Evolutionary conservation across 306 rosid genomes (phyloP).

Genomic region (Acmispon strigosus): DNA sequence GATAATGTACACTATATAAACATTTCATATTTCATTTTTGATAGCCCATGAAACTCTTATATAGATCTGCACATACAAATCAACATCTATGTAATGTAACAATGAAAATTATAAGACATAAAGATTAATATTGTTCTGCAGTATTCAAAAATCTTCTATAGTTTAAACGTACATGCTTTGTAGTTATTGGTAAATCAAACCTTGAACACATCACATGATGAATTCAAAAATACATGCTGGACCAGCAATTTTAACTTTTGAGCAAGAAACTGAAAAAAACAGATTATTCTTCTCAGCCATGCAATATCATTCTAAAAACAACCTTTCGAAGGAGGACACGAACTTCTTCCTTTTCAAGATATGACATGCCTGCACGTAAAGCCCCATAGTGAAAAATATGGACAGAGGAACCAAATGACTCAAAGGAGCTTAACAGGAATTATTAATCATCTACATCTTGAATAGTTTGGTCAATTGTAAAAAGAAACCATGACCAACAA

Average conservation of each 20-base stretch:
- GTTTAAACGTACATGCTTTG: background rate
- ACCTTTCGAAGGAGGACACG: constrained; percentile 94
- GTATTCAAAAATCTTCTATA: background rate
- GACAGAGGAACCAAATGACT: constrained; percentile 19
- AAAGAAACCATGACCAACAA: constrained; percentile 19
- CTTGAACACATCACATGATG: background rate
- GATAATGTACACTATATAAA: background rate
- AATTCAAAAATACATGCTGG: constrained; percentile 4
- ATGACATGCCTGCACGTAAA: constrained; percentile 72
- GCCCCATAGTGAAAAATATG: constrained; percentile 21
- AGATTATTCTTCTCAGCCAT: background rate
- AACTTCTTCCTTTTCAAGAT: constrained; percentile 96
- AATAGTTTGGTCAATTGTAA: constrained; percentile 6
- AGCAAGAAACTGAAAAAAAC: background rate
- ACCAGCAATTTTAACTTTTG: background rate
- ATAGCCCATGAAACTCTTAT: background rate
- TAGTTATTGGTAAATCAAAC: background rate
- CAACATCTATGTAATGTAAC: constrained; percentile 4
- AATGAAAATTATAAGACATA: background rate
- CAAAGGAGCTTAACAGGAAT: constrained; percentile 17
- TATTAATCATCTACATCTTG: constrained; percentile 11
- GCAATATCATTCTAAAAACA: constrained; percentile 33
- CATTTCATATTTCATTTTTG: background rate
- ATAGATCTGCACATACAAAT: constrained; percentile 6
- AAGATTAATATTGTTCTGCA: background rate